Evolutionary conservation across 805 yeast species (phyloP), one percentile per base, ranked within the genome.

Genomic region (Saturnispora mendoncae): DNA sequence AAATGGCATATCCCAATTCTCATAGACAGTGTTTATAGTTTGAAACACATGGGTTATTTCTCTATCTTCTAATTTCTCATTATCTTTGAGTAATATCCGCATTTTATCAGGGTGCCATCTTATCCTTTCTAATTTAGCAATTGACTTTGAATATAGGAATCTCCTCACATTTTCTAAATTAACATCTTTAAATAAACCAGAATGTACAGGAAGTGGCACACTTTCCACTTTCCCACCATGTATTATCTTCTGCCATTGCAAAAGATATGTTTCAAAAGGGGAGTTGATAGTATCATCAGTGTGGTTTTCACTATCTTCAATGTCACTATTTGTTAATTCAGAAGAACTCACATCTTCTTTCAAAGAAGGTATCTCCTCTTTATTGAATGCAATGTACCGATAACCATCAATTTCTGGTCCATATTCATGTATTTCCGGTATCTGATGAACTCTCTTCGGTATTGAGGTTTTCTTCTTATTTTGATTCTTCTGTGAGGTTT

Each of bases 51-150:
- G 46, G 0, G 74, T 71, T 9, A 68, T 60, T 29, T 43, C 27
- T 17, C 18, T 26, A 9, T 46, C 42, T 2, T 23, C n/a, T 6
- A 20, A 17, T 7, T 17, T 19, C 19, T 10, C 17, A 17, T 23
- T 27, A 3, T 20, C 36, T 13, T 41, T 45, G 19, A 44, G 53
- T 28, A 42, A 55, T 45, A 28, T 30, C 3, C 51, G 51, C 78
- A 80, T 72, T 51, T 69, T 71, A 52, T 80, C 87, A 1, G 87
- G 87, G 54, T 80, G 87, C 86, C 86, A 80, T 46, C 73, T 58
- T 5, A 79, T 55, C 41, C 86, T 55, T 49, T 80, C 86, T 23
- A 44, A 49, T 44, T 69, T 74, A 19, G 65, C 44, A 8, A 58
- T 46, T 5, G 49, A 42, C 28, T 37, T 36, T 2, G 45, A 26